Conservation (phyloP, 2,329 filamentous ascomycete species). For the Aspergillus jensenii region DNA sequence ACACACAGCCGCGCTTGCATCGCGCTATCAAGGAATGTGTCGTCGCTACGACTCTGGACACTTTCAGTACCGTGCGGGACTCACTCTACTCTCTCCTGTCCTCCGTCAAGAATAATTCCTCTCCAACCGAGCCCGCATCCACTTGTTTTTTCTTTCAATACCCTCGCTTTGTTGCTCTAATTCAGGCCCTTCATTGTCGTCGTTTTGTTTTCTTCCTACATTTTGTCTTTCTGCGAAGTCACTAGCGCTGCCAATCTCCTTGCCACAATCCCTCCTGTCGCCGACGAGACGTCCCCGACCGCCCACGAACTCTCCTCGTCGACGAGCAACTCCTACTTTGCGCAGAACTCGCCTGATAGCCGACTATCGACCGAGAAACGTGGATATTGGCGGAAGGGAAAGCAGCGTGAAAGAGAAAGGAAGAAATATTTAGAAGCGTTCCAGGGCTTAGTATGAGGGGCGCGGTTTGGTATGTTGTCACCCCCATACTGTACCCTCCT, state of each 20-base stretch:
- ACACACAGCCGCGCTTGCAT: slow-evolving; percentile 31
- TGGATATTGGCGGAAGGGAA: background rate
- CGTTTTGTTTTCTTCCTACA: background rate
- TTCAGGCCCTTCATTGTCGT: background rate
- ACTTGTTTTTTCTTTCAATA: background rate
- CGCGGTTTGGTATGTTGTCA: slow-evolving; percentile 23
- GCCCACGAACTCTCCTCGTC: slow-evolving; percentile 10
- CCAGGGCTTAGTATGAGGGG: slow-evolving; percentile 22
- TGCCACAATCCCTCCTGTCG: slow-evolving; percentile 10
- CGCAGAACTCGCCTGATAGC: background rate
- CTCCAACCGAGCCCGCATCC: background rate
- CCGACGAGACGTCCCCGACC: slow-evolving; percentile 16
- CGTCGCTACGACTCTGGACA: slow-evolving; percentile 20
- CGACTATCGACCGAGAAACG: background rate
- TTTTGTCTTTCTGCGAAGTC: slow-evolving; percentile 7
- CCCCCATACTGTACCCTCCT: slow-evolving; percentile 8
- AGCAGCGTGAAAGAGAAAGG: slow-evolving; percentile 2
- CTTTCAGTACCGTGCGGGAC: slow-evolving; percentile 20
- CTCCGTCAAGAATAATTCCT: slow-evolving; percentile 5
- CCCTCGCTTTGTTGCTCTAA: slow-evolving; percentile 5
- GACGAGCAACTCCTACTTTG: background rate
- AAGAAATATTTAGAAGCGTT: slow-evolving; percentile 9
- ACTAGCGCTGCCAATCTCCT: slow-evolving; percentile 11
- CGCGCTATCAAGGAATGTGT: slow-evolving; percentile 26
- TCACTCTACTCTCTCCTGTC: slow-evolving; percentile 14